Evolutionary conservation across 495 filamentous ascomycete genomes (phyloP), one percentile per base, ranked within the genome.

Genomic region (Evernia prunastri): DNA sequence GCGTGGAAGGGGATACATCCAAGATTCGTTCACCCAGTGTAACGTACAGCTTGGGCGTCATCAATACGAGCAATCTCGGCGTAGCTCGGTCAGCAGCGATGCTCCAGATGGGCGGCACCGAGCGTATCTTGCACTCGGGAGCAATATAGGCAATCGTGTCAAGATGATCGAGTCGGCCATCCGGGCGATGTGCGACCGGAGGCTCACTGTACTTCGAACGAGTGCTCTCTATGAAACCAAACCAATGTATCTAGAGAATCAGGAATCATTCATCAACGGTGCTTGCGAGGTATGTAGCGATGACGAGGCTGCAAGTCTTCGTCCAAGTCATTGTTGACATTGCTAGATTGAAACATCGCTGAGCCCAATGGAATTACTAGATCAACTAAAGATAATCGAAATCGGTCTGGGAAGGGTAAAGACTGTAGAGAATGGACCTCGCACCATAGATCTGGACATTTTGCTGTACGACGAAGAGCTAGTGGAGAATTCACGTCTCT

Each of bases 171-270:
- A 96, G 74, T 76, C 80, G 63, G 92, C 94, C 2, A 91, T 91
- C 72, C 79, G 78, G 27, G 82, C 88, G 69, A 89, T 98, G 85
- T 82, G 87, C 59, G 72, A 75, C 36, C 77, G 83, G 40, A 84
- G 81, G 57, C 90, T 97, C 73, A 83, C 77, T 63, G 82, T 98
- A 45, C 81, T 84, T 60, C 78, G 87, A 68, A 96, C 93, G 1
- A 97, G 94, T 71, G 85, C 86, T 60, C 79, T 98, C 43, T 98
- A 93, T 79, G 91, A 97, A 77, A 98, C 93, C 10, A 85, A 89
- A 65, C 89, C 94, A 29, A 98, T 98, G 94, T 97, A 98, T 76
- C 87, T 96, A 67, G 76, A 88, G 66, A 87, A 96, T 70, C 94
- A 98, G 72, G 84, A 84, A 63, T 82, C 85, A 23, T 98, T 97